Conservation (phyloP, 805 yeast species). For the Candida endomychidarum region DNA sequence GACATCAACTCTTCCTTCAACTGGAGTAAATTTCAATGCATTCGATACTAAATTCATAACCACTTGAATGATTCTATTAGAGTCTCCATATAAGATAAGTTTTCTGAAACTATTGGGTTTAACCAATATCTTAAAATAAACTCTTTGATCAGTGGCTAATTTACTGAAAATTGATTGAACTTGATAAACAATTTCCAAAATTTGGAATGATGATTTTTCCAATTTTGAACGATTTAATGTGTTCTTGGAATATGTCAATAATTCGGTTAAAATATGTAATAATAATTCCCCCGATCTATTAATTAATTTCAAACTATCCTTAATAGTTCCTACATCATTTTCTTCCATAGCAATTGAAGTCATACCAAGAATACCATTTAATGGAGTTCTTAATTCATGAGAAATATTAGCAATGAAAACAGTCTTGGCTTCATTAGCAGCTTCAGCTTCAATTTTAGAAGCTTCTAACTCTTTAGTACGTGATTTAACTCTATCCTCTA, state of each 20-base stretch:
- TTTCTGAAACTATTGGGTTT: slow-evolving; percentile 60
- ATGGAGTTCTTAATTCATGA: slow-evolving; percentile 84
- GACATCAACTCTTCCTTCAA: slow-evolving; percentile 76
- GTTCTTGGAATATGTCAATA: slow-evolving; percentile 89
- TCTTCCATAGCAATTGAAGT: slow-evolving; percentile 93
- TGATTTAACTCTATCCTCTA: slow-evolving; percentile 84
- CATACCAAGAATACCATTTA: slow-evolving; percentile 95
- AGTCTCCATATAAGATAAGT: slow-evolving; percentile 79
- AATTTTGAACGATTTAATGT: slow-evolving; percentile 80
- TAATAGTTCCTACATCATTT: slow-evolving; percentile 61
- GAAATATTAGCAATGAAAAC: slow-evolving; percentile 34
- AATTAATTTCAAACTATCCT: slow-evolving; percentile 75
- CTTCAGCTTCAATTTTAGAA: slow-evolving; percentile 86
- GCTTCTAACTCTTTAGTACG: slow-evolving; percentile 87
- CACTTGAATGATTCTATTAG: slow-evolving; percentile 86
- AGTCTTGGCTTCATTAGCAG: slow-evolving; percentile 95
- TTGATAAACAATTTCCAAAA: slow-evolving; percentile 81
- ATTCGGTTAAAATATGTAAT: slow-evolving; percentile 84
- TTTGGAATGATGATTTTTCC: slow-evolving; percentile 78
- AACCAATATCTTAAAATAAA: slow-evolving; percentile 60
- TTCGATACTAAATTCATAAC: slow-evolving; percentile 91
- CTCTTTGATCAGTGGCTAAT: slow-evolving; percentile 74
- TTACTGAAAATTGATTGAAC: slow-evolving; percentile 82
- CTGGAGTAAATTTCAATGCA: slow-evolving; percentile 89
- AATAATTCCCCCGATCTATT: slow-evolving; percentile 89